Percentiles rank a stretch among this genome's conserved stretches.
Conservation (phyloP, 78 protist genomes). For the Pelomyxa schiedti region DNA sequence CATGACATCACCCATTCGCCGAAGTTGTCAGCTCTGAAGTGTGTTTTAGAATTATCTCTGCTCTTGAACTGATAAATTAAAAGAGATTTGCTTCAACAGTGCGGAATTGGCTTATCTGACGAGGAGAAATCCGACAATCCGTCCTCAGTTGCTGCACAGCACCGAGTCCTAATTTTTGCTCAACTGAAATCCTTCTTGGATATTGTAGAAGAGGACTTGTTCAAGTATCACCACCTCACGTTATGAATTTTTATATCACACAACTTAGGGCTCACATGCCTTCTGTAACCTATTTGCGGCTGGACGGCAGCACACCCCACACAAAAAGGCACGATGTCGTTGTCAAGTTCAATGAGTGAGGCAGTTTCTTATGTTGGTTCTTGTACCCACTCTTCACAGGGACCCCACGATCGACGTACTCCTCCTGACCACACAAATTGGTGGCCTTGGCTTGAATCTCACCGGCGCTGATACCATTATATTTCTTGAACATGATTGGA, state of each 20-base stretch:
- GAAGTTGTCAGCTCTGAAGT: slow-evolving; percentile 70
- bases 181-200: slow-evolving; percentile 75
- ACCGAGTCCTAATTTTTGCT: slow-evolving; percentile 75
- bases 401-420: slow-evolving; percentile 85
- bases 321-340: slow-evolving; percentile 17
- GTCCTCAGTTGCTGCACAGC: slow-evolving; percentile 5
- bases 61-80: background rate
- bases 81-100: slow-evolving; percentile 39
- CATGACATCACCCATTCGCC: slow-evolving; percentile 41
- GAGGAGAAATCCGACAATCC: background rate
- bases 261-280: slow-evolving; percentile 66
- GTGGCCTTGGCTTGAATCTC: slow-evolving; percentile 94
- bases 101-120: slow-evolving; percentile 55
- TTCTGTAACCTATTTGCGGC: slow-evolving; percentile 57
- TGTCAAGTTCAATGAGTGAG: background rate
- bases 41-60: background rate
- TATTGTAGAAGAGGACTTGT: slow-evolving; percentile 58
- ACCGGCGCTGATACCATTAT: slow-evolving; percentile 96
- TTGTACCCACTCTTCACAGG: slow-evolving; percentile 60
- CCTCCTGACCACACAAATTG: slow-evolving; percentile 91
- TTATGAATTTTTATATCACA: too few species aligned
- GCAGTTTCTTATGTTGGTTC: slow-evolving; percentile 10
- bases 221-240: too few species aligned
- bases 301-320: slow-evolving; percentile 63
- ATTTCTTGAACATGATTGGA: slow-evolving; percentile 96